Conservation (phyloP, 129 eudicot genomes). For the Arctium lappa region DNA sequence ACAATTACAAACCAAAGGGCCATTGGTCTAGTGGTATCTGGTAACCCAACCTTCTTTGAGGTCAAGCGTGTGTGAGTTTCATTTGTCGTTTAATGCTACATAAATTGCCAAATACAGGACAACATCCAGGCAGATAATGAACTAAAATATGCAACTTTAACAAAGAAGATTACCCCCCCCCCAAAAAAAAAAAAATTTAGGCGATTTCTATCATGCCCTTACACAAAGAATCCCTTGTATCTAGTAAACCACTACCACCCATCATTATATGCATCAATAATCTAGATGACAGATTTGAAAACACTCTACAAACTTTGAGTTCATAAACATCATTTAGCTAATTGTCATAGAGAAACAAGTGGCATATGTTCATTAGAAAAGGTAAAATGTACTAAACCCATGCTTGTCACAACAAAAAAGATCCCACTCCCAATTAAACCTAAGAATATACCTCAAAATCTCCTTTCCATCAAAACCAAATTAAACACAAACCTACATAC, state of each 20-base stretch:
- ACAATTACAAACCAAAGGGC: not conserved
- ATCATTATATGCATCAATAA: not conserved
- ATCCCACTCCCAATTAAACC: not conserved
- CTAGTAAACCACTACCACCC: not conserved
- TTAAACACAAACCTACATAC: not conserved
- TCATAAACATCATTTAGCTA: not conserved
- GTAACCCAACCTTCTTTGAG: too few species aligned
- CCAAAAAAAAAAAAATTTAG: not conserved
- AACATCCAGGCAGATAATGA: not conserved
- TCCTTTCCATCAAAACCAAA: not conserved
- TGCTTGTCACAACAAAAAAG: not conserved
- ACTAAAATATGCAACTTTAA: not conserved
- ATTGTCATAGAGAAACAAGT: not conserved
- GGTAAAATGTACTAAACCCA: not conserved
- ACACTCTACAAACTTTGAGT: not conserved
- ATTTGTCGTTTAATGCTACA: not conserved
- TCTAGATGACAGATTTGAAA: not conserved
- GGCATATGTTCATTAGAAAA: not conserved
- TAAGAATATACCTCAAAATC: slow-evolving; percentile 5
- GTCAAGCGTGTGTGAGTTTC: too few species aligned
- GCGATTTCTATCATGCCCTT: not conserved
- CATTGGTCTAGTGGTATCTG: too few species aligned
- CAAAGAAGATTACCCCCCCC: not conserved
- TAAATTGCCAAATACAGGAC: not conserved
- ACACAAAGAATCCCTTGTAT: not conserved